These are phyloP conservation scores for Sporobolomyces pararoseus DNA, from an alignment of 768 basidiomycete species.

Conservation along the genomic window DNA sequence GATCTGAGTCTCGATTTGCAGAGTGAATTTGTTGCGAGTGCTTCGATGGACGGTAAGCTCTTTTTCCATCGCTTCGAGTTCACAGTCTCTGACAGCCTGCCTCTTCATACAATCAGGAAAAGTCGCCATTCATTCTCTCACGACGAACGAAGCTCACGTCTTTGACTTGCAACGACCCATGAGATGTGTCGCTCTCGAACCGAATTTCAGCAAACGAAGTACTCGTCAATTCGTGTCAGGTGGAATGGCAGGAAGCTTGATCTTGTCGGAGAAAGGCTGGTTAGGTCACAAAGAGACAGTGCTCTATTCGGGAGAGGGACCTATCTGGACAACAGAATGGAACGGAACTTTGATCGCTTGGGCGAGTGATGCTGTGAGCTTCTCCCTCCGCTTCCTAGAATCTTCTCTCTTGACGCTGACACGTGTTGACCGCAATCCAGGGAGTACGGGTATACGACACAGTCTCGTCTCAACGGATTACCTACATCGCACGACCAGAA, in stretches of 20 bases:
- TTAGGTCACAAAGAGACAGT: slow-evolving; percentile 85
- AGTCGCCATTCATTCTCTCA: slow-evolving; percentile 78
- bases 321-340: slow-evolving; percentile 91
- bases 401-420: neutral
- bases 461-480: slow-evolving; percentile 68
- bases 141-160: slow-evolving; percentile 65
- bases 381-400: neutral
- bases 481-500: slow-evolving; percentile 74
- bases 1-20: slow-evolving; percentile 80
- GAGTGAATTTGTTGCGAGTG: slow-evolving; percentile 83
- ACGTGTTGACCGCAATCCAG: slow-evolving; percentile 50
- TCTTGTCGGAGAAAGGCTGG: slow-evolving; percentile 94
- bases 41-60: slow-evolving; percentile 81
- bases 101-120: slow-evolving; percentile 60
- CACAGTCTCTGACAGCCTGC: too few relatives aligned
- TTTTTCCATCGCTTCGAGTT: neutral
- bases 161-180: slow-evolving; percentile 91
- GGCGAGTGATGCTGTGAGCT: slow-evolving; percentile 81
- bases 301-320: slow-evolving; percentile 74
- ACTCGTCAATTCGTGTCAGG: slow-evolving; percentile 82
- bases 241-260: slow-evolving; percentile 79
- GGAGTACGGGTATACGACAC: slow-evolving; percentile 94
- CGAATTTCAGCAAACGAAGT: slow-evolving; percentile 73
- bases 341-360: slow-evolving; percentile 80
- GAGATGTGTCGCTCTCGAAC: slow-evolving; percentile 83